Percentiles rank a stretch among this genome's conserved stretches.
phyloP scores from a whole-genome alignment of 257 asterid species.

The Striga asiatica region DNA sequence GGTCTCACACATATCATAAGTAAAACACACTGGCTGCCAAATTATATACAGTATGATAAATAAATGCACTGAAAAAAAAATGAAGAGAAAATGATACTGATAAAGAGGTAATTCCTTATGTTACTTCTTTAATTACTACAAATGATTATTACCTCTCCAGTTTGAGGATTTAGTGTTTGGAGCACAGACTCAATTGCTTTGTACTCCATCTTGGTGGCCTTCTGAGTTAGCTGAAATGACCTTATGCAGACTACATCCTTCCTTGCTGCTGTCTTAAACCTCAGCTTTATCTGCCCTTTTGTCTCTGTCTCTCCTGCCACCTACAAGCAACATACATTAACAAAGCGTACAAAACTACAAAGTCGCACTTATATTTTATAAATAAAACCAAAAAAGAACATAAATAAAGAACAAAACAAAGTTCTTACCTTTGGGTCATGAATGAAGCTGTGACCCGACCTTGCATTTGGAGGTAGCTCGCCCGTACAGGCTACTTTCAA shows the following conservation, averaged over 20 bases:
- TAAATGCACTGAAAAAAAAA: background rate
- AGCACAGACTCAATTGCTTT: constrained; percentile 97
- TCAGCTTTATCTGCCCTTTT: constrained; percentile 91
- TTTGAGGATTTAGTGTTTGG: constrained; percentile 89
- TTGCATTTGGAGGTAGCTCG: constrained; percentile 93
- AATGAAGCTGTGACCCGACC: constrained; percentile 92
- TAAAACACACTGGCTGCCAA: background rate
- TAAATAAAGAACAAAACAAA: background rate
- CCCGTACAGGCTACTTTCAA: constrained; percentile 96
- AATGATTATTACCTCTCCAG: constrained; percentile 67
- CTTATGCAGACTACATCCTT: constrained; percentile 98
- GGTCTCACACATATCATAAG: constrained; percentile 2
- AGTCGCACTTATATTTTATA: background rate
- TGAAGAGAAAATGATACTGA: background rate
- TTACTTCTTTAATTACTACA: background rate
- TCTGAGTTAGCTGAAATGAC: constrained; percentile 95
- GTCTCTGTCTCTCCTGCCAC: constrained; percentile 99
- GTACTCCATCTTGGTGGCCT: constrained; percentile 95
- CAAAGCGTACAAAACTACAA: constrained; percentile 9
- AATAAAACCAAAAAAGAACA: background rate
- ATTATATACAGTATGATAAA: background rate
- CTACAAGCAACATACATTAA: constrained; percentile 28
- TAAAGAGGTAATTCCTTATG: constrained; percentile 4
- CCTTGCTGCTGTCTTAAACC: constrained; percentile 94
- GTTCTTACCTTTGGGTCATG: constrained; percentile 86